phyloP scores from a whole-genome alignment of 2,329 filamentous ascomycete species.

The Fusarium hainanense region DNA sequence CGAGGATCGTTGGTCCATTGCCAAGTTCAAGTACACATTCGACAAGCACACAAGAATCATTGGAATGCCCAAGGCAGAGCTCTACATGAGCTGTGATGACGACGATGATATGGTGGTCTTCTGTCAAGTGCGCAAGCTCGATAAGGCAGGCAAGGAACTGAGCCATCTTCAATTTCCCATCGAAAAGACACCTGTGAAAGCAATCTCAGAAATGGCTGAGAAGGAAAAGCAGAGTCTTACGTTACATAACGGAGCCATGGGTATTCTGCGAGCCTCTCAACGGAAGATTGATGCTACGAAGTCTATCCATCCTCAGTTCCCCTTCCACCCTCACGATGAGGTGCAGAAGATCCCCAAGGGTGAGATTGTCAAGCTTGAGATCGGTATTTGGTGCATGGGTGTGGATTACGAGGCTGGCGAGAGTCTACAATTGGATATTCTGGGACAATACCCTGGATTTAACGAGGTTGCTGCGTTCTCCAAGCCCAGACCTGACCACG shows the following conservation, averaged over 20 bases:
- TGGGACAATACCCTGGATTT: conserved; percentile 18
- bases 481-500: conserved; percentile 11
- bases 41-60: conserved; percentile 20
- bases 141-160: conserved; percentile 14
- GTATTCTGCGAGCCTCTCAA: conserved; percentile 13
- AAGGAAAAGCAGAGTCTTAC: conserved; percentile 18
- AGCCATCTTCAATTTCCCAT: conserved; percentile 21
- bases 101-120: conserved; percentile 20
- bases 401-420: conserved; percentile 13
- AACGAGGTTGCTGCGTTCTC: conserved; percentile 14
- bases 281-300: conserved; percentile 9
- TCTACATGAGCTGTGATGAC: conserved; percentile 35
- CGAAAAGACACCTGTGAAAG: conserved; percentile 14
- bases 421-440: conserved; percentile 8
- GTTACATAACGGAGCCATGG: conserved; percentile 18
- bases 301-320: conserved; percentile 15
- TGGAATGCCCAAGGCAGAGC: conserved; percentile 27
- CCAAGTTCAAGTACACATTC: conserved; percentile 31
- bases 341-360: conserved; percentile 15
- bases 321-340: conserved; percentile 21
- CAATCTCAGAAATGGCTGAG: conserved; percentile 4
- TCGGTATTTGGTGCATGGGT: conserved; percentile 24
- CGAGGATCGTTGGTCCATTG: conserved; percentile 30
- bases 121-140: conserved; percentile 17
- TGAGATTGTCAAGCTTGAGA: conserved; percentile 22